Evolutionary conservation across 495 filamentous ascomycete species (phyloP).

Genomic region (Cercophora samala): DNA sequence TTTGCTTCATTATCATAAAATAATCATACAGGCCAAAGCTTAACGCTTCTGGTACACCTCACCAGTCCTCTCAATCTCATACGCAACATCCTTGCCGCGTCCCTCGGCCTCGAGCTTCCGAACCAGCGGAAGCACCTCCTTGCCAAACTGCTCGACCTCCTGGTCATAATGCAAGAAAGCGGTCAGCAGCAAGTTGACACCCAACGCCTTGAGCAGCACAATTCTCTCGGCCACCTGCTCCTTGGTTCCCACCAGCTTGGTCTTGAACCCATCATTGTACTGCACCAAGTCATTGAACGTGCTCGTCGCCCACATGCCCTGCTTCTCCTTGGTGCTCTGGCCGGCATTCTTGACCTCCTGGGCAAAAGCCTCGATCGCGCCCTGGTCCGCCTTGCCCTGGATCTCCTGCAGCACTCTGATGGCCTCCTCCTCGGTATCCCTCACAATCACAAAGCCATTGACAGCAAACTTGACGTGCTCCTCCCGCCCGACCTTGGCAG

Average conservation of each 20-base stretch:
- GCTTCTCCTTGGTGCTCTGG: conserved; percentile 39
- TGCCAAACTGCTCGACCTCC: conserved; percentile 46
- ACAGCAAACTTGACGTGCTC: conserved; percentile 44
- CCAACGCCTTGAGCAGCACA: conserved; percentile 45
- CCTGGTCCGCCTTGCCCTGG: conserved; percentile 48
- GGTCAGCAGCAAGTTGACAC: conserved; percentile 41
- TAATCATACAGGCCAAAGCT: not conserved
- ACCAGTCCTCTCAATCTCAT: conserved; percentile 42
- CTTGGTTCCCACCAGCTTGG: conserved; percentile 48
- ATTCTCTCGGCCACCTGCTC: conserved; percentile 49
- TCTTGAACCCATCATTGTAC: conserved; percentile 53
- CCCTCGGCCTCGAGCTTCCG: conserved; percentile 44
- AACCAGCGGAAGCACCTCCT: conserved; percentile 42
- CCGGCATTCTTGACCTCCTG: conserved; percentile 47
- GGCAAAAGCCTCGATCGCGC: conserved; percentile 45
- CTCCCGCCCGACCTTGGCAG: conserved; percentile 36
- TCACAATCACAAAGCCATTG: conserved; percentile 48
- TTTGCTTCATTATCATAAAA: not conserved
- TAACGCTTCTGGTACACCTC: conserved; percentile 35
- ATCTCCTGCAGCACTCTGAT: conserved; percentile 45
- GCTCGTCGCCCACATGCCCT: conserved; percentile 48
- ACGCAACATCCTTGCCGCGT: conserved; percentile 42
- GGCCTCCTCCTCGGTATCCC: conserved; percentile 49
- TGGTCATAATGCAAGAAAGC: conserved; percentile 50
- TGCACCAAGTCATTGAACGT: conserved; percentile 49